phyloP scores from a whole-genome alignment of 179 eudicot genomes.

The Corrigiola litoralis region DNA sequence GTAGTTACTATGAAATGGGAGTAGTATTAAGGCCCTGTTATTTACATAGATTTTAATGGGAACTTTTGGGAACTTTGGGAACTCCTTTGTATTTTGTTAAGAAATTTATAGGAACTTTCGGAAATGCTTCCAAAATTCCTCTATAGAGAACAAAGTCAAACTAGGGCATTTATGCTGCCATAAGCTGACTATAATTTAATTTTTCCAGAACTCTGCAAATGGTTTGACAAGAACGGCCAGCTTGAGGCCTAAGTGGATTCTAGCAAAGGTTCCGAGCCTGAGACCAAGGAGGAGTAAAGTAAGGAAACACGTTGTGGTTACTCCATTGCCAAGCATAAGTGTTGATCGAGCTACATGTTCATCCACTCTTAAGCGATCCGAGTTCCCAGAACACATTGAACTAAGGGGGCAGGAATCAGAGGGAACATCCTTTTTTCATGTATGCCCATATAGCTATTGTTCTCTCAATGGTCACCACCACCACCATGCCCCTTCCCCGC shows the following conservation, averaged over 20 bases:
- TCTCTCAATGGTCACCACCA: constrained; percentile 64
- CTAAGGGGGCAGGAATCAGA: constrained; percentile 40
- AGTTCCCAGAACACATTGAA: constrained; percentile 37
- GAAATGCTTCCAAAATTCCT: too few species aligned
- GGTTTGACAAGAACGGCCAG: constrained; percentile 39
- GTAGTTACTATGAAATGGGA: too few species aligned
- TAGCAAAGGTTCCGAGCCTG: constrained; percentile 58
- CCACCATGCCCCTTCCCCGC: constrained; percentile 39
- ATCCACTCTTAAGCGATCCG: constrained; percentile 59
- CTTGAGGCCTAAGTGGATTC: constrained; percentile 40
- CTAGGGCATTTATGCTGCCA: neutral
- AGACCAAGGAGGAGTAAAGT: constrained; percentile 39
- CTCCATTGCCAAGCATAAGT: constrained; percentile 18
- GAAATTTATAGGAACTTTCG: too few species aligned
- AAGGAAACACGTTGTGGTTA: constrained; percentile 27
- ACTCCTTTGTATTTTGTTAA: too few species aligned
- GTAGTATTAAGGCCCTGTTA: too few species aligned
- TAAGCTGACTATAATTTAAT: constrained; percentile 7
- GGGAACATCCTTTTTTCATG: constrained; percentile 36
- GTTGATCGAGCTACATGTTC: constrained; percentile 74
- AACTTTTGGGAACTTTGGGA: too few species aligned
- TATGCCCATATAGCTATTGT: constrained; percentile 77
- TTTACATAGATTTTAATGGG: too few species aligned
- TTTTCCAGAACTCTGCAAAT: constrained; percentile 26
- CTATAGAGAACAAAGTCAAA: too few species aligned